Percentiles rank a stretch among this genome's conserved stretches.
phyloP scores from a whole-genome alignment of 495 filamentous ascomycete species.

The Copromyces sp. region DNA sequence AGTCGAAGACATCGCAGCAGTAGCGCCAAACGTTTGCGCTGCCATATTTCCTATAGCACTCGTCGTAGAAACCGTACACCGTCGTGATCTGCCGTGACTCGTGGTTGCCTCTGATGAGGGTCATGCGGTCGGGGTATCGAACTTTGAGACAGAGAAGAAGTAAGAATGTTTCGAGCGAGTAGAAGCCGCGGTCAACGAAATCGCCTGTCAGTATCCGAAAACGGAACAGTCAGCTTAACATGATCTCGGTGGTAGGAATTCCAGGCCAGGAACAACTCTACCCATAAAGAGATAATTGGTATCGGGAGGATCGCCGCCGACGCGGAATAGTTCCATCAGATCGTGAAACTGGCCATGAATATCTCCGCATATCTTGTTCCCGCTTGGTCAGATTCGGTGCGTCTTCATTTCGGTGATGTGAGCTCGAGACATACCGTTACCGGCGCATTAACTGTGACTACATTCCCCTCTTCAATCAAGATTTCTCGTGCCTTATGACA shows the following conservation, averaged over 20 bases:
- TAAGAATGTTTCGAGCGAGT: constrained; percentile 92
- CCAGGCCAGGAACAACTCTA: constrained; percentile 18
- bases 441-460: constrained; percentile 89
- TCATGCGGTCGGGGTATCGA: constrained; percentile 95
- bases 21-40: constrained; percentile 97
- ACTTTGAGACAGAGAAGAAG: constrained; percentile 94
- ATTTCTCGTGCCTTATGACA: constrained; percentile 97
- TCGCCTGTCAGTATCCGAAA: constrained; percentile 47
- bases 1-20: constrained; percentile 98
- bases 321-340: constrained; percentile 94
- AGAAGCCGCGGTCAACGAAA: constrained; percentile 97
- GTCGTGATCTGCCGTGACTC: constrained; percentile 96
- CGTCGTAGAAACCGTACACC: constrained; percentile 98
- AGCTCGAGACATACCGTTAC: constrained; percentile 54
- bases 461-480: constrained; percentile 95
- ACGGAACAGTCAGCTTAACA: background rate
- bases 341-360: constrained; percentile 99
- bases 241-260: background rate
- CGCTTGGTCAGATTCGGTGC: background rate
- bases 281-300: constrained; percentile 99
- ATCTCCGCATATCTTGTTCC: constrained; percentile 77
- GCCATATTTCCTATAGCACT: constrained; percentile 94
- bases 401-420: background rate
- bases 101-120: constrained; percentile 92
- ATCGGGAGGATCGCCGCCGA: constrained; percentile 90